These are phyloP conservation scores for Bathelium albidoporum DNA, from an alignment of 495 filamentous ascomycete genomes.

Conservation along the genomic window DNA sequence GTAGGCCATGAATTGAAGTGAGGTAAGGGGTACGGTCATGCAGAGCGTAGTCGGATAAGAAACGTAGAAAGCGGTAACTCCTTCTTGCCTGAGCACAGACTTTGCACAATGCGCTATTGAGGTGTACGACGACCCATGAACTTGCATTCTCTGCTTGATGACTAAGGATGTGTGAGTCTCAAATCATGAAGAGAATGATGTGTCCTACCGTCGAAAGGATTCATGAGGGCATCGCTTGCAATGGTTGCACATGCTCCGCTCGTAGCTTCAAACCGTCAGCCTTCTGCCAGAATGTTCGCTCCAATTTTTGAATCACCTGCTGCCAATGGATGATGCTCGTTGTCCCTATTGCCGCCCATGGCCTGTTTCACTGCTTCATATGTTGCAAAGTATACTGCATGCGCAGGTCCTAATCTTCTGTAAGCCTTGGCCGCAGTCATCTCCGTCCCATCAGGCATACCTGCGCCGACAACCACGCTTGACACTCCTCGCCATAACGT, in stretches of 20 bases:
- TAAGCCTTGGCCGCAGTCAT: constrained; percentile 22
- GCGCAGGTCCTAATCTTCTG: constrained; percentile 66
- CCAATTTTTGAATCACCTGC: constrained; percentile 52
- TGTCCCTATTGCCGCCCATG: constrained; percentile 75
- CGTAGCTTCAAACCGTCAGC: constrained; percentile 65
- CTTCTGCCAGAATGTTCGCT: no score
- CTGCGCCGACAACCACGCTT: constrained; percentile 90
- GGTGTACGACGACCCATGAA: constrained; percentile 86
- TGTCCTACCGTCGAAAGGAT: constrained; percentile 90
- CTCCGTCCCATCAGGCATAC: constrained; percentile 41
- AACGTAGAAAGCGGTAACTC: constrained; percentile 87
- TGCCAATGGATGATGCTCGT: constrained; percentile 84
- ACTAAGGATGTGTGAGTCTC: constrained; percentile 44
- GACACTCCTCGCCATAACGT: constrained; percentile 95
- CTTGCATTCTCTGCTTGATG: constrained; percentile 99
- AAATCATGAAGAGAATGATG: constrained; percentile 7
- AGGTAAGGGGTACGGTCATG: constrained; percentile 98
- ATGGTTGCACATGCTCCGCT: constrained; percentile 93
- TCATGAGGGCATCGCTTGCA: constrained; percentile 96
- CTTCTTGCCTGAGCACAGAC: constrained; percentile 78
- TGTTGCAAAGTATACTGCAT: constrained; percentile 96
- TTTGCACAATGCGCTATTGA: constrained; percentile 75
- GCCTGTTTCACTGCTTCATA: constrained; percentile 95
- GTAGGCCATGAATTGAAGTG: constrained; percentile 92
- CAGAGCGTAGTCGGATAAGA: constrained; percentile 96